These are phyloP conservation scores for Fusarium sp. DNA, from an alignment of 2,329 filamentous ascomycete genomes.

Conservation along the genomic window DNA sequence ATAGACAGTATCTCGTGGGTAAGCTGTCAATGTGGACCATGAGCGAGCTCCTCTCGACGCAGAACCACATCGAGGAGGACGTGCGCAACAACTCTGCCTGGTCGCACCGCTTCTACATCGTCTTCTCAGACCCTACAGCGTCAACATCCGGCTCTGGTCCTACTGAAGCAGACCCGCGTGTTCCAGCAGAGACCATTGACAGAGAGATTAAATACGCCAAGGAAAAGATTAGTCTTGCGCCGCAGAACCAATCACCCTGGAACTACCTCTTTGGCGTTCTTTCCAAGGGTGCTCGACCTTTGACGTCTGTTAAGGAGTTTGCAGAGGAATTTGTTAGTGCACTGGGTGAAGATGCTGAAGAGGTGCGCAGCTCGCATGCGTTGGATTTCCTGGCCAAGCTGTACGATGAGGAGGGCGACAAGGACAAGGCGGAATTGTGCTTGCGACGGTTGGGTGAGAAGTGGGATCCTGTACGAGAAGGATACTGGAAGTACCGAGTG, in stretches of 20 bases:
- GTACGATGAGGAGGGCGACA: conserved; percentile 67
- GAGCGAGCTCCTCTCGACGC: conserved; percentile 77
- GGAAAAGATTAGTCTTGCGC: conserved; percentile 79
- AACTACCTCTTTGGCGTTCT: conserved; percentile 87
- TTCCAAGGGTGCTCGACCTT: conserved; percentile 69
- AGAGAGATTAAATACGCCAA: conserved; percentile 82
- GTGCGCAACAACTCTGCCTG: conserved; percentile 97
- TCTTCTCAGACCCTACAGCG: conserved; percentile 74
- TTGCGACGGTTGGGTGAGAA: conserved; percentile 81
- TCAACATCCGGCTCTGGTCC: conserved; percentile 61
- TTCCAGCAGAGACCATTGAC: conserved; percentile 74
- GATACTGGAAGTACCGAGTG: conserved; percentile 84
- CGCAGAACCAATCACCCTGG: conserved; percentile 96
- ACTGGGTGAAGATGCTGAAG: conserved; percentile 60
- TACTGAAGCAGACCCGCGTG: conserved; percentile 64
- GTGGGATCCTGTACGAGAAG: conserved; percentile 91
- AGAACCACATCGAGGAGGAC: conserved; percentile 80
- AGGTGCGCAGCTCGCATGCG: conserved; percentile 72
- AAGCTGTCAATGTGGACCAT: conserved; percentile 78
- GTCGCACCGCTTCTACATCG: conserved; percentile 96
- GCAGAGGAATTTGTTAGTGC: conserved; percentile 63
- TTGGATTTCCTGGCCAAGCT: conserved; percentile 80
- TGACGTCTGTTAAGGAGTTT: conserved; percentile 62
- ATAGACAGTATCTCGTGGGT: conserved; percentile 78
- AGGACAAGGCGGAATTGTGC: conserved; percentile 74